Evolutionary conservation across 2,329 filamentous ascomycete species (phyloP).

Genomic region (Pseudogymnoascus sp.): DNA sequence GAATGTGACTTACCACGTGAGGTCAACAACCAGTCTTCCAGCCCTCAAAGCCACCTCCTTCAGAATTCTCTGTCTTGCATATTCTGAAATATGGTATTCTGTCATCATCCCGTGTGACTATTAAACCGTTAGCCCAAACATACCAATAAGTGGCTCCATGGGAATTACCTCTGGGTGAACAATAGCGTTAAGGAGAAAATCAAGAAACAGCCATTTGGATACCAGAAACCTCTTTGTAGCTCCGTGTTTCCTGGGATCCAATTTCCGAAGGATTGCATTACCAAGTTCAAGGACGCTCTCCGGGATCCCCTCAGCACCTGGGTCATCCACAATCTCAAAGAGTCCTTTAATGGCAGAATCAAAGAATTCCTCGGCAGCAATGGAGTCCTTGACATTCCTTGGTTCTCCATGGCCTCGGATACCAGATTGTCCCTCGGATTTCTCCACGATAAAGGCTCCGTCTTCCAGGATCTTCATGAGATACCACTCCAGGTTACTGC

Average conservation of each 20-base stretch:
- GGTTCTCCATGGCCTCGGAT: constrained; percentile 64
- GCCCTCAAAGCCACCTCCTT: constrained; percentile 75
- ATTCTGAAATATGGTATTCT: constrained; percentile 87
- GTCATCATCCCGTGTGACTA: constrained; percentile 62
- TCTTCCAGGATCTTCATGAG: constrained; percentile 92
- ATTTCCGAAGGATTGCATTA: constrained; percentile 71
- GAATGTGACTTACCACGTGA: constrained; percentile 51
- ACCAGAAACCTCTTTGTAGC: constrained; percentile 77
- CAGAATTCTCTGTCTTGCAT: constrained; percentile 74
- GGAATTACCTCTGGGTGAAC: constrained; percentile 76
- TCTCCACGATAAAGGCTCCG: constrained; percentile 82
- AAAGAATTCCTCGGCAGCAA: constrained; percentile 83
- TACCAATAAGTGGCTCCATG: neutral
- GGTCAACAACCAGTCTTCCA: constrained; percentile 71
- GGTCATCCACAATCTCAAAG: constrained; percentile 80
- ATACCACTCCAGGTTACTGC: constrained; percentile 84
- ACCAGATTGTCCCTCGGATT: constrained; percentile 70
- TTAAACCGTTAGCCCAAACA: constrained; percentile 17
- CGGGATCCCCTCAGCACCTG: constrained; percentile 77
- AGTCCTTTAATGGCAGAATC: constrained; percentile 70
- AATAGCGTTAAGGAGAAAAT: constrained; percentile 75
- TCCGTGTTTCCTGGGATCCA: constrained; percentile 65
- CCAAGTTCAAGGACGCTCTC: constrained; percentile 77
- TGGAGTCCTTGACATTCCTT: constrained; percentile 71
- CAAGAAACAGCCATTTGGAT: constrained; percentile 85